phyloP scores from a whole-genome alignment of 768 basidiomycete genomes.

The Psilocybe sp. region DNA sequence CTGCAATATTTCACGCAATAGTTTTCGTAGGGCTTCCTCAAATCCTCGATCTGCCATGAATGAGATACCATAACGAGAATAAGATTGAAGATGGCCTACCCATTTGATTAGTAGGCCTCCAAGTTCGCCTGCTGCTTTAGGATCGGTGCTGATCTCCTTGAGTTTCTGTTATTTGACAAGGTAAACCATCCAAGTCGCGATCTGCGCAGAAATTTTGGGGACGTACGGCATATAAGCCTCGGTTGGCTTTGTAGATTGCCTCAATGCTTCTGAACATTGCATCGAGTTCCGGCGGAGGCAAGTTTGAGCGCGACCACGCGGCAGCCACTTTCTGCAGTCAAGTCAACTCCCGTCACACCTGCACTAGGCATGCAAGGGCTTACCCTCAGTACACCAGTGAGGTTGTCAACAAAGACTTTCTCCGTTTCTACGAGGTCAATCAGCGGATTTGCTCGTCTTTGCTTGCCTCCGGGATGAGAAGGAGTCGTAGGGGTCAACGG shows the following conservation, averaged over 20 bases:
- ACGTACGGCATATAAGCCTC: constrained; percentile 70
- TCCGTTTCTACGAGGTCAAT: constrained; percentile 94
- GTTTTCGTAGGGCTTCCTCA: constrained; percentile 80
- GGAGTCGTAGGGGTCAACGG: constrained; percentile 35
- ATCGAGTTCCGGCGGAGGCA: constrained; percentile 91
- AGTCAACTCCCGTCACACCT: not conserved
- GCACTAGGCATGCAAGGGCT: constrained; percentile 21
- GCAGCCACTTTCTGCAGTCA: constrained; percentile 83
- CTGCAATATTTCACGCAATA: constrained; percentile 71
- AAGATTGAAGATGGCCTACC: constrained; percentile 50
- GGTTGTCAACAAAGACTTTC: constrained; percentile 84
- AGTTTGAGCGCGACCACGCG: constrained; percentile 95
- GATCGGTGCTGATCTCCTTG: constrained; percentile 90
- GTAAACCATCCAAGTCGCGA: constrained; percentile 5
- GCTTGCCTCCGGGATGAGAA: constrained; percentile 38
- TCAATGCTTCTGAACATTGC: constrained; percentile 94
- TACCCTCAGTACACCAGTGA: constrained; percentile 89
- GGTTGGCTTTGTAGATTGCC: constrained; percentile 88
- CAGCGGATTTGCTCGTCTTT: constrained; percentile 71
- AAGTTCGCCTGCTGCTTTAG: constrained; percentile 88
- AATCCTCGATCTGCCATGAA: constrained; percentile 76
- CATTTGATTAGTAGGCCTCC: constrained; percentile 97
- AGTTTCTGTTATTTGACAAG: constrained; percentile 61
- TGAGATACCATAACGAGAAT: constrained; percentile 11
- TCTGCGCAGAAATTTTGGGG: not conserved